Conservation (phyloP, 805 yeast genomes). For the Pichia insulana region DNA sequence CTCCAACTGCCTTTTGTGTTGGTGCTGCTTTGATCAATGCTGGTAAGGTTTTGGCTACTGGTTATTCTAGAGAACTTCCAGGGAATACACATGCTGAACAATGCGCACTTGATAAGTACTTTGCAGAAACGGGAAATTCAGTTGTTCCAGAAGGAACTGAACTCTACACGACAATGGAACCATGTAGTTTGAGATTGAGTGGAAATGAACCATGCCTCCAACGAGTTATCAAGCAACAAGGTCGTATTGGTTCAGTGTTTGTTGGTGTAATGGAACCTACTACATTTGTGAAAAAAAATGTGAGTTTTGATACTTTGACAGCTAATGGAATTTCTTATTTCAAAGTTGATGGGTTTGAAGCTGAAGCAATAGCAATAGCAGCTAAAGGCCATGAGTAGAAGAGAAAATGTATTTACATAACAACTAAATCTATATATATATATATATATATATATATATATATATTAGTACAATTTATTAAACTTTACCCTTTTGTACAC, state of each 20-base stretch:
- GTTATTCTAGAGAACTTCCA: slow-evolving; percentile 82
- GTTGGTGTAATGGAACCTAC: slow-evolving; percentile 92
- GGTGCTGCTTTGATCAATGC: slow-evolving; percentile 77
- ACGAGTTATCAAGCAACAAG: slow-evolving; percentile 41
- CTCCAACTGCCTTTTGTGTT: slow-evolving; percentile 85
- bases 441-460: neutral
- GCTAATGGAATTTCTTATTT: slow-evolving; percentile 58
- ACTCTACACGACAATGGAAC: slow-evolving; percentile 94
- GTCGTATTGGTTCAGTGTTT: slow-evolving; percentile 48
- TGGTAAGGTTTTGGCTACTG: slow-evolving; percentile 62
- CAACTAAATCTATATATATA: neutral
- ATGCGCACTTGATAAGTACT: slow-evolving; percentile 77
- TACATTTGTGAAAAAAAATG: slow-evolving; percentile 74
- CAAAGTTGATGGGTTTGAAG: slow-evolving; percentile 77
- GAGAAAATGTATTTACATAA: neutral
- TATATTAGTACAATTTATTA: no score
- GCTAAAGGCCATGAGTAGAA: slow-evolving; percentile 49
- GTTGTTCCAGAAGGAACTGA: slow-evolving; percentile 69
- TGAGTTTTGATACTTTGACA: slow-evolving; percentile 48
- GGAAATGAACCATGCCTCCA: slow-evolving; percentile 88
- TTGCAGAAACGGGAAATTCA: slow-evolving; percentile 26
- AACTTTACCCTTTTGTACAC: slow-evolving; percentile 19
- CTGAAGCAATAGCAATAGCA: slow-evolving; percentile 60
- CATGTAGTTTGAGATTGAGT: slow-evolving; percentile 81
- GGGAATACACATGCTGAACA: slow-evolving; percentile 99